Conservation (phyloP, 2,329 filamentous ascomycete species). For the Penicillium sp. region DNA sequence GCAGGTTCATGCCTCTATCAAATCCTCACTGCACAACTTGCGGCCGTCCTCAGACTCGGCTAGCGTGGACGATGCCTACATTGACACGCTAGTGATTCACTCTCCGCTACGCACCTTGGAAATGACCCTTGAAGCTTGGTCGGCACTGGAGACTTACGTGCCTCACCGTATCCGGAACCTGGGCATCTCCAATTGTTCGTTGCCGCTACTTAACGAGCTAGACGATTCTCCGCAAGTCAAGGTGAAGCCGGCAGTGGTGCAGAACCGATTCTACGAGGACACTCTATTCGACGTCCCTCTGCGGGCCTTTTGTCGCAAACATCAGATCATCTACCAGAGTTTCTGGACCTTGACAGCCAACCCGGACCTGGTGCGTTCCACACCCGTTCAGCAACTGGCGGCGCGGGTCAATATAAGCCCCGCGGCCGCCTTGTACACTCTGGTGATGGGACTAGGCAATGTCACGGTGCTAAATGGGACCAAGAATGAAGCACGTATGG, state of each 20-base stretch:
- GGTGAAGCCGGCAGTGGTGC: slow-evolving; percentile 60
- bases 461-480: slow-evolving; percentile 55
- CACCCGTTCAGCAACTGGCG: slow-evolving; percentile 51
- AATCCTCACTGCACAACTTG: slow-evolving; percentile 63
- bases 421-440: slow-evolving; percentile 51
- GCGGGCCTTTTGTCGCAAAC: slow-evolving; percentile 52
- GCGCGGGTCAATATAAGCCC: slow-evolving; percentile 38
- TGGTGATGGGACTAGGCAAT: slow-evolving; percentile 52
- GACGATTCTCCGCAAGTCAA: slow-evolving; percentile 38
- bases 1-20: slow-evolving; percentile 64
- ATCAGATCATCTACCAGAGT: slow-evolving; percentile 54
- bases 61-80: slow-evolving; percentile 45
- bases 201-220: slow-evolving; percentile 54
- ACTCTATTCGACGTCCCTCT: slow-evolving; percentile 59
- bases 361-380: slow-evolving; percentile 46
- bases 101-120: slow-evolving; percentile 50
- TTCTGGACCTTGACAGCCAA: slow-evolving; percentile 62
- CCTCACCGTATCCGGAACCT: slow-evolving; percentile 61
- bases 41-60: slow-evolving; percentile 25
- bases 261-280: slow-evolving; percentile 66
- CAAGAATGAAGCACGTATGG: slow-evolving; percentile 50
- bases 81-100: slow-evolving; percentile 58
- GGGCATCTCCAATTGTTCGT: slow-evolving; percentile 71
- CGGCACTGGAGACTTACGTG: slow-evolving; percentile 61
- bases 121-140: slow-evolving; percentile 62